phyloP scores from a whole-genome alignment of 768 basidiomycete genomes.

The Tulasnella calospora region DNA sequence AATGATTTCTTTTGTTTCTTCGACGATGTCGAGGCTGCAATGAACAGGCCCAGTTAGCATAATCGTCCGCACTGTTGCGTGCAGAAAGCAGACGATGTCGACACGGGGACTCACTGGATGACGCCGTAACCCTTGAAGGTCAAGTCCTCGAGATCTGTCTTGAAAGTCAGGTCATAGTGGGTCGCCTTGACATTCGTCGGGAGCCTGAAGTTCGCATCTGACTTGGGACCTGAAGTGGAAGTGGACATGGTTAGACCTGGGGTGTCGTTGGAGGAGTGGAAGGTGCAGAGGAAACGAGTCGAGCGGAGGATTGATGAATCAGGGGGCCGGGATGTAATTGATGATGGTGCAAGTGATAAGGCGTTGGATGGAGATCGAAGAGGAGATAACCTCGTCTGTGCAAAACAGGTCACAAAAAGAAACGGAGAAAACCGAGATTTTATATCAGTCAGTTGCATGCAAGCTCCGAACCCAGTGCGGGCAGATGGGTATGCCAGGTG shows the following conservation, averaged over 20 bases:
- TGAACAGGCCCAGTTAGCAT: background rate
- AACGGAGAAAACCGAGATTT: background rate
- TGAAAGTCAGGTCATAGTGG: constrained; percentile 39
- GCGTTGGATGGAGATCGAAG: background rate
- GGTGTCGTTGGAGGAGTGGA: constrained; percentile 6
- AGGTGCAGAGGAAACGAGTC: background rate
- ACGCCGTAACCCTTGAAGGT: constrained; percentile 73
- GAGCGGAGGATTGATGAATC: background rate
- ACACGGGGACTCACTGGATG: constrained; percentile 49
- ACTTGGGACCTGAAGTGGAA: background rate
- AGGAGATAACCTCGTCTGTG: background rate
- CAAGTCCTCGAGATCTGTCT: constrained; percentile 60
- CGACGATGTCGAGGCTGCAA: constrained; percentile 56
- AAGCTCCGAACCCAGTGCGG: background rate
- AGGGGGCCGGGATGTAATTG: background rate
- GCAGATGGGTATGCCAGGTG: background rate
- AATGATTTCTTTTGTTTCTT: constrained; percentile 55
- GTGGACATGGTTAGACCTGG: background rate
- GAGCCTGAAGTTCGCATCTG: constrained; percentile 24
- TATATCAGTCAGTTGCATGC: background rate
- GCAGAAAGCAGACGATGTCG: background rate
- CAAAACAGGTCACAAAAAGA: background rate
- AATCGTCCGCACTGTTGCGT: too few relatives aligned
- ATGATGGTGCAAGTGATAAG: constrained; percentile 2
- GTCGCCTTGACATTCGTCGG: constrained; percentile 31